Conservation (phyloP, 768 basidiomycete species). For the Boletus reticuloceps region DNA sequence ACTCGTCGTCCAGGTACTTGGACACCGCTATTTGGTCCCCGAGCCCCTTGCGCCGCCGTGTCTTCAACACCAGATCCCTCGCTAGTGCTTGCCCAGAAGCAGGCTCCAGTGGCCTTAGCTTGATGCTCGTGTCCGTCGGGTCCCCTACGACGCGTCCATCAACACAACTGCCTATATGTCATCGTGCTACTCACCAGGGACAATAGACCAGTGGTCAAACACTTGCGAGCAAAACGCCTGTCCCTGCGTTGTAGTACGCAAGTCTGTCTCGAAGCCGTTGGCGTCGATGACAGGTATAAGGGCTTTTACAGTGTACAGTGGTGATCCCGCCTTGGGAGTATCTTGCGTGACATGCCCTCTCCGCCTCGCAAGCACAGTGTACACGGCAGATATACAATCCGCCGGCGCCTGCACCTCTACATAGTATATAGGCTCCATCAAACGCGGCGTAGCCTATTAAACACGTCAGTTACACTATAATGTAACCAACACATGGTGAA, state of each 20-base stretch:
- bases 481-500: background rate
- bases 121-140: slow-evolving; percentile 96
- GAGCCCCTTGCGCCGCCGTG: slow-evolving; percentile 91
- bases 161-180: background rate
- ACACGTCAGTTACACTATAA: background rate
- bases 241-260: slow-evolving; percentile 96
- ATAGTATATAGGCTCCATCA: slow-evolving; percentile 98
- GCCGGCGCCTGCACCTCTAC: slow-evolving; percentile 99
- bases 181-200: slow-evolving; percentile 67
- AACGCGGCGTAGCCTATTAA: slow-evolving; percentile 83
- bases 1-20: slow-evolving; percentile 97
- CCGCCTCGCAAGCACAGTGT: slow-evolving; percentile 96
- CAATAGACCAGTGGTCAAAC: slow-evolving; percentile 98
- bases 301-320: slow-evolving; percentile 96
- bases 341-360: slow-evolving; percentile 99
- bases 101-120: slow-evolving; percentile 93
- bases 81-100: slow-evolving; percentile 95
- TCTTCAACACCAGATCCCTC: slow-evolving; percentile 93
- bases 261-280: slow-evolving; percentile 97
- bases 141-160: slow-evolving; percentile 57
- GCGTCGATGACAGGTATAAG: slow-evolving; percentile 98
- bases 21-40: slow-evolving; percentile 97
- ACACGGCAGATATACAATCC: slow-evolving; percentile 97
- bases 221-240: slow-evolving; percentile 98
- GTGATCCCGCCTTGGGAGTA: slow-evolving; percentile 96